phyloP scores from a whole-genome alignment of 805 yeast genomes.

The Yarrowia porcina region DNA sequence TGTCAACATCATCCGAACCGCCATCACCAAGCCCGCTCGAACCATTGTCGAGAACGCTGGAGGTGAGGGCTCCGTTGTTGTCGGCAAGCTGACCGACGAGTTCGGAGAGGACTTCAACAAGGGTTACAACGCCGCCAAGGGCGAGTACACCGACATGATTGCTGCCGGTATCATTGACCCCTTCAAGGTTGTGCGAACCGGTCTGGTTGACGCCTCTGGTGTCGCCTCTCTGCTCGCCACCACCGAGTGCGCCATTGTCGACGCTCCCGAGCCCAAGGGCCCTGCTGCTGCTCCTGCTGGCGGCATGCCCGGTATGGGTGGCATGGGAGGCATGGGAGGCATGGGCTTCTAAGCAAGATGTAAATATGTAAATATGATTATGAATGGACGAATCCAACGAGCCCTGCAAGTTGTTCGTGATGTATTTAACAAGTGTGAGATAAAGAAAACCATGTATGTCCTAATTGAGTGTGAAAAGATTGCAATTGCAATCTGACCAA shows the following conservation, averaged over 20 bases:
- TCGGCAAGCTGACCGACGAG: slow-evolving; percentile 70
- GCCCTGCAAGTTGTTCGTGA: not conserved
- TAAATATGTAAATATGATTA: slow-evolving; percentile 23
- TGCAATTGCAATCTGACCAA: too few species aligned
- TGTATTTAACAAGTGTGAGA: not conserved
- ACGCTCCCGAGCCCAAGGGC: slow-evolving; percentile 71
- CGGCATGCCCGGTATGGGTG: slow-evolving; percentile 60
- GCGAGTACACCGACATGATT: slow-evolving; percentile 93
- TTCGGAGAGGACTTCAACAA: slow-evolving; percentile 69
- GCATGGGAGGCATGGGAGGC: slow-evolving; percentile 43
- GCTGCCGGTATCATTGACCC: slow-evolving; percentile 98
- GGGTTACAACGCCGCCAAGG: slow-evolving; percentile 91
- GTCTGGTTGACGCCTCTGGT: slow-evolving; percentile 94
- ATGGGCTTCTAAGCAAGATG: slow-evolving; percentile 36
- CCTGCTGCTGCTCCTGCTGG: slow-evolving; percentile 57
- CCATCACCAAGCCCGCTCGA: slow-evolving; percentile 92
- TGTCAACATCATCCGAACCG: slow-evolving; percentile 86
- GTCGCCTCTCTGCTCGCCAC: slow-evolving; percentile 96
- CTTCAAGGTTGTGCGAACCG: slow-evolving; percentile 94
- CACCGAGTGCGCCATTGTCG: slow-evolving; percentile 97
- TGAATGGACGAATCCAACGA: not conserved
- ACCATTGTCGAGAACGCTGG: slow-evolving; percentile 96
- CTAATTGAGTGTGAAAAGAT: too few species aligned
- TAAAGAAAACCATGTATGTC: too few species aligned
- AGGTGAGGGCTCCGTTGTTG: slow-evolving; percentile 94